Evolutionary conservation across 768 basidiomycete genomes (phyloP).

Genomic region (Boletus subparvulus): DNA sequence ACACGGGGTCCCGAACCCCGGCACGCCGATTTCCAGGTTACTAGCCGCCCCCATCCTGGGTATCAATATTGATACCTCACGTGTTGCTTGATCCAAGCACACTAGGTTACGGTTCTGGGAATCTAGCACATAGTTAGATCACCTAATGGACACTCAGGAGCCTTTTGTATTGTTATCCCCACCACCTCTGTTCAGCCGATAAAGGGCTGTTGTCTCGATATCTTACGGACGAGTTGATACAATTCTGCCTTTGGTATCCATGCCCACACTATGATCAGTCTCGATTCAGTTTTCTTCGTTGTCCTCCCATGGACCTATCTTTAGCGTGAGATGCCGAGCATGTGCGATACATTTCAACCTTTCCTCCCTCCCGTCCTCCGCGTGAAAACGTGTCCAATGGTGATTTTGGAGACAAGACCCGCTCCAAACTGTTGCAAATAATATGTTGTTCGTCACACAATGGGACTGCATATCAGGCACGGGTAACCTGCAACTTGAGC

Average conservation of each 20-base stretch:
- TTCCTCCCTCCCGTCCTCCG: conserved; percentile 22
- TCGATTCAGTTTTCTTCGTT: conserved; percentile 10
- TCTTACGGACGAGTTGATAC: conserved; percentile 1
- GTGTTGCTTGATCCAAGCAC: not conserved
- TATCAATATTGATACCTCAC: conserved; percentile 20
- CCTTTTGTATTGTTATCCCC: conserved; percentile 1
- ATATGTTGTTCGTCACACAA: conserved; percentile 32
- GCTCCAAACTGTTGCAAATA: conserved; percentile 33
- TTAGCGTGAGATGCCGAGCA: conserved; percentile 16
- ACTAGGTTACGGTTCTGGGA: not conserved
- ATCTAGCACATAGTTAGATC: conserved; percentile 2
- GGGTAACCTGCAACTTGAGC: conserved; percentile 38
- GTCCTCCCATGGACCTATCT: conserved; percentile 33
- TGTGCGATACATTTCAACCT: conserved; percentile 30
- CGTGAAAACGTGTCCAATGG: conserved; percentile 12
- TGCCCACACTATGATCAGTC: not conserved
- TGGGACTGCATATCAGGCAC: conserved; percentile 34
- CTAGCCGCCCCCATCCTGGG: conserved; percentile 43
- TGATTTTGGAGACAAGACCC: conserved; percentile 9
- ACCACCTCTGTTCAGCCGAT: not conserved
- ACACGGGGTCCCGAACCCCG: conserved; percentile 34
- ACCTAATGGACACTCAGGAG: conserved; percentile 7
- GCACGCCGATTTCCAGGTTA: conserved; percentile 31
- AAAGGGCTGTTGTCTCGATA: not conserved
- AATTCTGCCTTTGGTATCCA: not conserved